Conservation (phyloP, 495 filamentous ascomycete species). For the Glarea lozoyensis region DNA sequence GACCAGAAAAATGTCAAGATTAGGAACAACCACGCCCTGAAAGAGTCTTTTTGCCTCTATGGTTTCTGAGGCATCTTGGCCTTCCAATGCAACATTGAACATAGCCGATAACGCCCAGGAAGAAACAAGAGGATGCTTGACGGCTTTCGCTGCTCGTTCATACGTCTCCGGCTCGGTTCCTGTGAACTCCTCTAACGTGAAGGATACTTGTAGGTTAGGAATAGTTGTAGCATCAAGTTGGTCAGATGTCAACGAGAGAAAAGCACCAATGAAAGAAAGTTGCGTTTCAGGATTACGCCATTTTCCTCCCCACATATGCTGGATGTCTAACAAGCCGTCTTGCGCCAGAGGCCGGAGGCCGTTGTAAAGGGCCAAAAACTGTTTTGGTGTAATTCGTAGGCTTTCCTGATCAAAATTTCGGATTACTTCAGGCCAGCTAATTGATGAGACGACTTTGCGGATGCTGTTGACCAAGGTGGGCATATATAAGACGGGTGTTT, state of each 20-base stretch:
- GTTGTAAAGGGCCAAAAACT: slow-evolving; percentile 73
- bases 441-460: slow-evolving; percentile 38
- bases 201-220: slow-evolving; percentile 68
- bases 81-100: slow-evolving; percentile 66
- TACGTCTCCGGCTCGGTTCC: slow-evolving; percentile 61
- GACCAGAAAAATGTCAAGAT: slow-evolving; percentile 68
- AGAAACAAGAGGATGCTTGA: slow-evolving; percentile 83
- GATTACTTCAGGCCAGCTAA: slow-evolving; percentile 78
- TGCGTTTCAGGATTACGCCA: slow-evolving; percentile 85
- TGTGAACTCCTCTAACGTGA: slow-evolving; percentile 66
- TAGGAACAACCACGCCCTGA: slow-evolving; percentile 57
- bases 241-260: slow-evolving; percentile 56
- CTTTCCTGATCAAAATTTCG: slow-evolving; percentile 74
- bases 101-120: slow-evolving; percentile 75
- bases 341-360: slow-evolving; percentile 61
- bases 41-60: slow-evolving; percentile 58
- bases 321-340: slow-evolving; percentile 55
- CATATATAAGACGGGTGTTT: slow-evolving; percentile 63
- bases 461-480: slow-evolving; percentile 58
- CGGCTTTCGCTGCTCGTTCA: slow-evolving; percentile 60
- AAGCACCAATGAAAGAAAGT: slow-evolving; percentile 81
- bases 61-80: slow-evolving; percentile 52
- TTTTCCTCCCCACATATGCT: slow-evolving; percentile 81
- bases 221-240: slow-evolving; percentile 76
- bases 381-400: slow-evolving; percentile 61